Evolutionary conservation across 1,284 basidiomycete species (phyloP).

Genomic region (Gastroboletus turbinatus): DNA sequence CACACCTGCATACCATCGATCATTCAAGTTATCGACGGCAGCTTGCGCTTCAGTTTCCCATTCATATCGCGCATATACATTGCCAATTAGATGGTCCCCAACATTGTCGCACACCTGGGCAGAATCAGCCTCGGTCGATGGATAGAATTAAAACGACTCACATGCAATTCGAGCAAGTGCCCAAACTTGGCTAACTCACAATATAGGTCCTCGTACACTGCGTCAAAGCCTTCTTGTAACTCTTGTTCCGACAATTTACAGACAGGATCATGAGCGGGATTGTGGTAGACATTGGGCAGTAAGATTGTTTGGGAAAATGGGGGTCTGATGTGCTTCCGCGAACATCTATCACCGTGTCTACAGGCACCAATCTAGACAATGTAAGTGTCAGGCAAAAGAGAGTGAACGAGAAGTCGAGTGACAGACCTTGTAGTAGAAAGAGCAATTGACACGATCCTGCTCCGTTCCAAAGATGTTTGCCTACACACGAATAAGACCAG

Average conservation of each 20-base stretch:
- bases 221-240: constrained; percentile 94
- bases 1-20: constrained; percentile 96
- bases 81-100: constrained; percentile 97
- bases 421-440: constrained; percentile 90
- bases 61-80: constrained; percentile 97
- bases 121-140: neutral
- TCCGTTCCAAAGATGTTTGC: constrained; percentile 88
- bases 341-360: constrained; percentile 94
- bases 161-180: constrained; percentile 92
- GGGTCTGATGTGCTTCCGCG: constrained; percentile 96
- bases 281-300: constrained; percentile 98
- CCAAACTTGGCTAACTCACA: constrained; percentile 95
- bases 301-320: constrained; percentile 97
- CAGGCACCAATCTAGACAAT: constrained; percentile 83
- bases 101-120: constrained; percentile 95
- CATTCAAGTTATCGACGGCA: constrained; percentile 91
- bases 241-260: constrained; percentile 85
- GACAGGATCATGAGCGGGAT: constrained; percentile 90
- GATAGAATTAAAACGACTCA: constrained; percentile 40
- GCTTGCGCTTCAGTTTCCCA: constrained; percentile 97
- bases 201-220: constrained; percentile 94
- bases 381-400: constrained; percentile 11
- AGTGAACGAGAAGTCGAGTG: constrained; percentile 1
- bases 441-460: constrained; percentile 92
- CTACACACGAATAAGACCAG: constrained; percentile 35